phyloP scores from a whole-genome alignment of 2,329 filamentous ascomycete species.

The Grosmannia penicillata region DNA sequence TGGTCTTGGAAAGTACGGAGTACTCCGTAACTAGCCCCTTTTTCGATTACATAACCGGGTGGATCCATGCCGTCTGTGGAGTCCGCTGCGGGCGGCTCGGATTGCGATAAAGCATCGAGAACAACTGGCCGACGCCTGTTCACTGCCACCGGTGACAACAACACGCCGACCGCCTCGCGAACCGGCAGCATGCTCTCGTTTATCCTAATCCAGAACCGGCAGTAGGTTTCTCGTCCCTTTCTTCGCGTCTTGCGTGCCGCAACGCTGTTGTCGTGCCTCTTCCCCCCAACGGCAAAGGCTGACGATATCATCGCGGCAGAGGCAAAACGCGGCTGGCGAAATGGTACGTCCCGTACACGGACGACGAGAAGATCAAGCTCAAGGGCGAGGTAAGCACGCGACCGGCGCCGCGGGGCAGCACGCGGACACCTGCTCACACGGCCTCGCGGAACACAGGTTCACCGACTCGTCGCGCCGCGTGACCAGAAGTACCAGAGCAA shows the following conservation, averaged over 20 bases:
- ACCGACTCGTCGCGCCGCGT: conserved; percentile 90
- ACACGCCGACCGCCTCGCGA: background rate
- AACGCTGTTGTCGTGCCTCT: too few species aligned
- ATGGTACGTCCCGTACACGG: conserved; percentile 97
- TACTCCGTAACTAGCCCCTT: too few species aligned
- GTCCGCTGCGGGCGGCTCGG: background rate
- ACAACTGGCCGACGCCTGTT: background rate
- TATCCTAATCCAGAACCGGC: conserved; percentile 79
- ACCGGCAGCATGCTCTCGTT: conserved; percentile 53
- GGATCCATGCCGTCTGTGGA: too few species aligned
- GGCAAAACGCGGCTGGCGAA: conserved; percentile 97
- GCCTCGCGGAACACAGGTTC: conserved; percentile 42
- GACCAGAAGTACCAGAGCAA: conserved; percentile 99
- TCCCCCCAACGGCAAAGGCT: background rate
- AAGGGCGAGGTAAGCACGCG: conserved; percentile 67
- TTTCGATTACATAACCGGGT: too few species aligned
- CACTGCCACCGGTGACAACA: background rate
- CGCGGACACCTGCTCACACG: background rate
- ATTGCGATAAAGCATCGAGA: background rate
- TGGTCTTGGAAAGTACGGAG: too few species aligned
- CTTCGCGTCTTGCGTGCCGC: too few species aligned
- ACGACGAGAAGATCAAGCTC: conserved; percentile 97
- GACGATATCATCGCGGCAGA: conserved; percentile 30
- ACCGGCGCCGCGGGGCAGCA: background rate
- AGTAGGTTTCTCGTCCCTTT: conserved; percentile 33